These are phyloP conservation scores for Solanum appendiculatum DNA, from an alignment of 257 asterid species.

Conservation along the genomic window DNA sequence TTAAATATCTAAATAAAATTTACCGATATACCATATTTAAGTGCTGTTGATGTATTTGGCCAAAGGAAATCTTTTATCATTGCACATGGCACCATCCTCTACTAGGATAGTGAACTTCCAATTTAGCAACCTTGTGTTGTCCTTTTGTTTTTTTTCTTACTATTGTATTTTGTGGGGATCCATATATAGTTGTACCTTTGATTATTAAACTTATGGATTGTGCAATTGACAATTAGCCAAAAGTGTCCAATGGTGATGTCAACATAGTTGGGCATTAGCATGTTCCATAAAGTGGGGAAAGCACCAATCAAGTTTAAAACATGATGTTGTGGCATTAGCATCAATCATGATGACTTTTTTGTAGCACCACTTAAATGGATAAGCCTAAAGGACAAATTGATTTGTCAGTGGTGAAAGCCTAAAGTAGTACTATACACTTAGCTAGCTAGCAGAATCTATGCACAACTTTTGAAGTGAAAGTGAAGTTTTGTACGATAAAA, in stretches of 20 bases:
- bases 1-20: neutral
- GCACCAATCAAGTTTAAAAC: neutral
- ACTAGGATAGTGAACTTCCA: no score
- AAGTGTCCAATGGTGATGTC: neutral
- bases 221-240: neutral
- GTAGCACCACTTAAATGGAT: neutral
- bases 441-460: neutral
- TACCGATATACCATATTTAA: rapidly evolving
- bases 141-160: neutral
- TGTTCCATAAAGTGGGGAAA: neutral
- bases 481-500: no score
- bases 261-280: neutral
- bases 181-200: neutral
- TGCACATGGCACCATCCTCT: neutral
- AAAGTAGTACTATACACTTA: neutral
- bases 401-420: neutral
- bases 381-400: neutral
- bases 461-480: no score
- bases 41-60: rapidly evolving
- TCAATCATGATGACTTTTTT: neutral
- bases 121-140: neutral
- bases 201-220: neutral
- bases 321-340: neutral
- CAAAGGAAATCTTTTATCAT: rapidly evolving
- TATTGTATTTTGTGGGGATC: neutral